Conservation (phyloP, 2,329 filamentous ascomycete species). For the Penicillium thymicola region DNA sequence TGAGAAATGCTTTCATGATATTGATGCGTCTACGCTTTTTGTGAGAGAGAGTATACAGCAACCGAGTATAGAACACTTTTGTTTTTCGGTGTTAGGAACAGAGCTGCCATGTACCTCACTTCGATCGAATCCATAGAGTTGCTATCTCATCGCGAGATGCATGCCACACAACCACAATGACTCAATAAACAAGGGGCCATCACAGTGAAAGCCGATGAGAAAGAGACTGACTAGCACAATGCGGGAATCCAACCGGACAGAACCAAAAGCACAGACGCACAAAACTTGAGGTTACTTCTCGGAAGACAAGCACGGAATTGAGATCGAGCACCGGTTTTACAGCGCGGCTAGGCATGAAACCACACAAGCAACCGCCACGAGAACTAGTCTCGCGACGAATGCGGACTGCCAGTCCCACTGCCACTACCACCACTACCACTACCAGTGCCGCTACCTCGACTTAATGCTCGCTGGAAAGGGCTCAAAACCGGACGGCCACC, state of each 20-base stretch:
- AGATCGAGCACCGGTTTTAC: background rate
- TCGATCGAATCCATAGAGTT: slow-evolving; percentile 14
- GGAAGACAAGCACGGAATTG: background rate
- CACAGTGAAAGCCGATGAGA: slow-evolving; percentile 9
- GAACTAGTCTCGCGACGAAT: slow-evolving; percentile 36
- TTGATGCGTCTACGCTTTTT: slow-evolving; percentile 9
- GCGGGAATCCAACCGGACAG: slow-evolving; percentile 10
- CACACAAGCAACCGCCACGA: background rate
- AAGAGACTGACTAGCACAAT: slow-evolving; percentile 2
- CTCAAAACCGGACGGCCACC: slow-evolving; percentile 38
- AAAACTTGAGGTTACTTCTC: slow-evolving; percentile 5
- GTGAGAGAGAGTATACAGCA: slow-evolving; percentile 2
- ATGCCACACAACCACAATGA: background rate
- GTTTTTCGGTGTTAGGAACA: slow-evolving; percentile 18
- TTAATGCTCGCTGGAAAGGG: slow-evolving; percentile 42
- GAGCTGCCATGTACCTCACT: slow-evolving; percentile 18
- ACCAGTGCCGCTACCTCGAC: slow-evolving; percentile 49
- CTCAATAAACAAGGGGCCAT: slow-evolving; percentile 2
- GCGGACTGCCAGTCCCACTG: slow-evolving; percentile 42
- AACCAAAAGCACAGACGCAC: slow-evolving; percentile 11
- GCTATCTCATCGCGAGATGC: slow-evolving; percentile 12
- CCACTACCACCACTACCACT: slow-evolving; percentile 41
- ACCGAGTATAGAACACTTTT: slow-evolving; percentile 20
- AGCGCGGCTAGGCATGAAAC: slow-evolving; percentile 3
- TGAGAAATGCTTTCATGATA: slow-evolving; percentile 6